These are phyloP conservation scores for Haplosporangium sp. DNA, from an alignment of 371 early-diverging fungal genomes.

Conservation along the genomic window DNA sequence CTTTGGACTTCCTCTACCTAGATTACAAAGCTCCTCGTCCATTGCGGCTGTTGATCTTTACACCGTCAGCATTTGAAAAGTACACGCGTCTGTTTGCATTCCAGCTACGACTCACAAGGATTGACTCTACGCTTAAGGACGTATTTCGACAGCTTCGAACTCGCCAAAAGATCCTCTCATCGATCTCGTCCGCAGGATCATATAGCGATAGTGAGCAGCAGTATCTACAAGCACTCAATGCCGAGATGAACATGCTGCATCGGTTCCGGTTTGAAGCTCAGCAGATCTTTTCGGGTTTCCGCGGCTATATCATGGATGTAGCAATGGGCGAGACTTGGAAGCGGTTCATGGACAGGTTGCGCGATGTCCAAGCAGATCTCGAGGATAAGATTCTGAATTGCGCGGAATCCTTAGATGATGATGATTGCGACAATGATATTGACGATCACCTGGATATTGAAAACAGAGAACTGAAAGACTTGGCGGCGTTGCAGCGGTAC, in stretches of 20 bases:
- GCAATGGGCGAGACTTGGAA: constrained; percentile 61
- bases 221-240: not conserved
- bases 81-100: constrained; percentile 66
- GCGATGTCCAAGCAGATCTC: constrained; percentile 22
- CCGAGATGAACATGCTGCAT: constrained; percentile 40
- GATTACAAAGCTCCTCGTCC: constrained; percentile 61
- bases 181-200: not conserved
- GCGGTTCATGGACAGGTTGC: constrained; percentile 56
- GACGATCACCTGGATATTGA: not conserved
- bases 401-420: not conserved
- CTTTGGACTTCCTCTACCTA: constrained; percentile 64
- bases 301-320: constrained; percentile 58
- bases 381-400: constrained; percentile 22
- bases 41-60: constrained; percentile 59
- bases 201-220: not conserved
- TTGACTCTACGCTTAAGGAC: constrained; percentile 53
- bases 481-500: constrained; percentile 52
- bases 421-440: not conserved
- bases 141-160: constrained; percentile 38
- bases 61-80: constrained; percentile 55
- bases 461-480: constrained; percentile 45
- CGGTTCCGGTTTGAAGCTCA: constrained; percentile 60
- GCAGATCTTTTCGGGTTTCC: constrained; percentile 59
- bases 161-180: constrained; percentile 5
- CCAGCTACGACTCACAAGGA: constrained; percentile 57